phyloP scores from a whole-genome alignment of 495 filamentous ascomycete genomes.

The Tuber borchii region DNA sequence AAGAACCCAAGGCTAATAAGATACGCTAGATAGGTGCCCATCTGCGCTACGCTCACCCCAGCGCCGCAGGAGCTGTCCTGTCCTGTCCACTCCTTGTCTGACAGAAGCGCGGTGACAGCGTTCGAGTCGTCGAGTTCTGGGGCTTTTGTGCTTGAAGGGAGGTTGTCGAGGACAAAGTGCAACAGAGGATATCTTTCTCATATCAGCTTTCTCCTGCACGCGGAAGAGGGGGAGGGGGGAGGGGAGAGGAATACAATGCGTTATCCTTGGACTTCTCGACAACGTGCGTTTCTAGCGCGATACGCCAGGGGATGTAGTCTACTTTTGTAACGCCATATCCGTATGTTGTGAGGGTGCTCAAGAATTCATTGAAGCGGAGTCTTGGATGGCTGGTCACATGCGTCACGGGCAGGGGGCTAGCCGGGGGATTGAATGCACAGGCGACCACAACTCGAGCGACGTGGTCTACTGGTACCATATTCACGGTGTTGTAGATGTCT shows the following conservation, averaged over 20 bases:
- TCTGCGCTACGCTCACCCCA: conserved; percentile 59
- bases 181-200: conserved; percentile 62
- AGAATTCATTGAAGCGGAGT: conserved; percentile 69
- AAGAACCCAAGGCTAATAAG: conserved; percentile 68
- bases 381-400: conserved; percentile 78
- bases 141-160: conserved; percentile 70
- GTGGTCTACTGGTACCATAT: conserved; percentile 81
- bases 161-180: conserved; percentile 73
- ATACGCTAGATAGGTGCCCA: conserved; percentile 69
- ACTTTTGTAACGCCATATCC: conserved; percentile 69
- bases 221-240: background rate
- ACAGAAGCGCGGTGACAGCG: conserved; percentile 56
- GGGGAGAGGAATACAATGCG: conserved; percentile 23
- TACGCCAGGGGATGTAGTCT: conserved; percentile 50
- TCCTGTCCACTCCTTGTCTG: conserved; percentile 58
- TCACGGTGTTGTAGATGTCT: conserved; percentile 78
- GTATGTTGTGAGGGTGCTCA: conserved; percentile 63
- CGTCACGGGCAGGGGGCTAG: conserved; percentile 53
- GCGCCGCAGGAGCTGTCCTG: conserved; percentile 58
- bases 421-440: conserved; percentile 56
- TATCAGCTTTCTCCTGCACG: background rate
- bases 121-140: conserved; percentile 76
- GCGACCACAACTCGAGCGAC: conserved; percentile 75
- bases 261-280: conserved; percentile 36
- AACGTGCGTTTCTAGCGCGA: conserved; percentile 47